These are phyloP conservation scores for Phlegmacium glaucopus DNA, from an alignment of 768 basidiomycete genomes.

Conservation along the genomic window DNA sequence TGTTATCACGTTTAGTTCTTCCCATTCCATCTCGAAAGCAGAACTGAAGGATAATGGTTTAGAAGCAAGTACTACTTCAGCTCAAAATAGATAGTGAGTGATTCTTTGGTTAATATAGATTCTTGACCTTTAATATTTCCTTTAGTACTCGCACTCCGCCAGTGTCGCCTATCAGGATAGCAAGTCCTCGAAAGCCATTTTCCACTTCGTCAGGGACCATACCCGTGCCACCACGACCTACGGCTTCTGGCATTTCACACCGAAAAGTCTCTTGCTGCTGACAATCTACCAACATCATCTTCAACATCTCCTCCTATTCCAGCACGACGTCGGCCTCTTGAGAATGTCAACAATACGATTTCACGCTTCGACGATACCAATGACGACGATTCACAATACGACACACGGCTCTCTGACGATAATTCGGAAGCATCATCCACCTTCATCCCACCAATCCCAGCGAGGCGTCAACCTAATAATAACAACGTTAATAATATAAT, in stretches of 20 bases:
- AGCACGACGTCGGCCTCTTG: no score
- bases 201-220: conserved; percentile 14
- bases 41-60: conserved; percentile 10
- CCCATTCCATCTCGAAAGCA: conserved; percentile 28
- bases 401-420: no score
- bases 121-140: conserved; percentile 1
- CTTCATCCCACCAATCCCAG: conserved; percentile 29
- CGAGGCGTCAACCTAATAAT: background rate
- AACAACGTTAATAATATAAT: background rate
- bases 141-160: conserved; percentile 11
- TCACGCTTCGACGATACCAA: no score
- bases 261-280: no score
- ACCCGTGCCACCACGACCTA: conserved; percentile 23
- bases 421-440: conserved; percentile 9
- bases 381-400: no score
- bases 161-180: conserved; percentile 7
- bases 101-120: background rate
- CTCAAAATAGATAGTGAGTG: conserved; percentile 25
- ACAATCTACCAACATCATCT: no score
- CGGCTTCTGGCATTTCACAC: conserved; percentile 21
- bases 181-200: conserved; percentile 13
- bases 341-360: no score
- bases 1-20: conserved; percentile 50
- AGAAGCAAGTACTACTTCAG: conserved; percentile 12
- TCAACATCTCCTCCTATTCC: no score